phyloP scores from a whole-genome alignment of 2,329 filamentous ascomycete species.

The Trichoderma sp. region DNA sequence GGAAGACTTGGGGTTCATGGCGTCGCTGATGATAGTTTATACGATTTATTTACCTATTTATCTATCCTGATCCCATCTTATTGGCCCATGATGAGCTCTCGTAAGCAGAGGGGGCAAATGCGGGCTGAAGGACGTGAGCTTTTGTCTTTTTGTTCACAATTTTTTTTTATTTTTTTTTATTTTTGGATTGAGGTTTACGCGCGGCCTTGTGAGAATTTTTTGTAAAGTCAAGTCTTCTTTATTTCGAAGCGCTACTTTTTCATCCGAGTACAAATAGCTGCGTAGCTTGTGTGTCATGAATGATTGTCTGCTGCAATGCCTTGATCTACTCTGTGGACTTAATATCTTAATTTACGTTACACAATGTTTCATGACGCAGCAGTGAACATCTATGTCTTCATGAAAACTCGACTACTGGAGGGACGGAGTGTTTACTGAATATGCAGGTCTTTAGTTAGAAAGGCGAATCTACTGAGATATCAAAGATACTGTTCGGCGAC shows the following conservation, averaged over 20 bases:
- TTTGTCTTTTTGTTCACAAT: neutral
- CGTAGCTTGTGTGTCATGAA: neutral
- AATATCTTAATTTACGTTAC: neutral
- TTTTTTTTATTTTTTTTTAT: too few relatives aligned
- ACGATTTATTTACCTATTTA: conserved; percentile 12
- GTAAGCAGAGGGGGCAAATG: neutral
- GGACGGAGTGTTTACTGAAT: too few relatives aligned
- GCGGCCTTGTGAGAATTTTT: conserved; percentile 1
- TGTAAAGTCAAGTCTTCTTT: neutral
- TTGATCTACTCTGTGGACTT: neutral
- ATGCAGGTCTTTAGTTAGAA: too few relatives aligned
- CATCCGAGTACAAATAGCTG: conserved; percentile 2
- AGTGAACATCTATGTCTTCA: neutral
- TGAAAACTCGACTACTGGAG: too few relatives aligned
- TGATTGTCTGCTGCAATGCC: neutral
- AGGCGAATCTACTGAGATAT: too few relatives aligned
- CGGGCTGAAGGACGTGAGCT: neutral
- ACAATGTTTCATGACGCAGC: neutral
- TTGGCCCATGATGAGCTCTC: neutral
- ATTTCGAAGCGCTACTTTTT: neutral
- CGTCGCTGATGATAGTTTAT: conserved; percentile 19
- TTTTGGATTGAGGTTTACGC: neutral
- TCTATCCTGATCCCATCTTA: neutral
- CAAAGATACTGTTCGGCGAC: too few relatives aligned
- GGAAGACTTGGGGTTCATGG: conserved; percentile 9